Conservation (phyloP, 2,329 filamentous ascomycete genomes). For the Arthrobotrys iridis region DNA sequence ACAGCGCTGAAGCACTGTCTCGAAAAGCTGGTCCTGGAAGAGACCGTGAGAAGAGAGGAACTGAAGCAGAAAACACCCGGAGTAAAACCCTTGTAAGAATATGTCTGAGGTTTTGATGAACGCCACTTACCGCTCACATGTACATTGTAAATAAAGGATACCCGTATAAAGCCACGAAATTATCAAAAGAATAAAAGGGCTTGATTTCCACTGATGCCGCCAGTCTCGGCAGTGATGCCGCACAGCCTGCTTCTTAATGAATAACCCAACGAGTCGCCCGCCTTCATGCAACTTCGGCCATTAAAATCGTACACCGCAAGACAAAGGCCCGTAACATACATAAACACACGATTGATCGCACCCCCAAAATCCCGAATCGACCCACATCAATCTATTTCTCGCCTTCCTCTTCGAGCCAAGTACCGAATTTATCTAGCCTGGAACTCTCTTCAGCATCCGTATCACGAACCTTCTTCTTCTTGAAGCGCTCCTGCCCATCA, state of each 20-base stretch:
- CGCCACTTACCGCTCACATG: constrained; percentile 3
- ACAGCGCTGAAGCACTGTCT: constrained; percentile 74
- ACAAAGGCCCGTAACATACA: constrained; percentile 15
- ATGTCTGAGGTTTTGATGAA: not conserved
- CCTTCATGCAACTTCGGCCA: not conserved
- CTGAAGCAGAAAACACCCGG: constrained; percentile 58
- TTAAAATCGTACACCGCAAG: constrained; percentile 13
- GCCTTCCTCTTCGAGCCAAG: constrained; percentile 57
- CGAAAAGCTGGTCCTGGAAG: constrained; percentile 71
- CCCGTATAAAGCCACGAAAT: constrained; percentile 16
- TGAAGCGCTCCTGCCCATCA: constrained; percentile 77
- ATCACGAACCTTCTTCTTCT: constrained; percentile 67
- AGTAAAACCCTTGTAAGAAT: not conserved
- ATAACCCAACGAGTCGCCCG: not conserved
- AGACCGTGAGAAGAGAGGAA: constrained; percentile 56
- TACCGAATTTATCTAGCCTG: constrained; percentile 58
- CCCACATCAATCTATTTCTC: constrained; percentile 5
- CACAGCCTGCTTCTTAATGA: not conserved
- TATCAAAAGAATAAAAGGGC: not conserved
- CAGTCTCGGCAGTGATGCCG: not conserved
- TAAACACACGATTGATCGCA: not conserved
- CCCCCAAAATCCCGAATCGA: not conserved
- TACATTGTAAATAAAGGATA: constrained; percentile 34
- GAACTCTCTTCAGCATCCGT: constrained; percentile 64
- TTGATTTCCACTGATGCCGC: not conserved